Evolutionary conservation across 108 stramenopile genomes (phyloP).

Genomic region (Cyclotella choctawhatcheeana): DNA sequence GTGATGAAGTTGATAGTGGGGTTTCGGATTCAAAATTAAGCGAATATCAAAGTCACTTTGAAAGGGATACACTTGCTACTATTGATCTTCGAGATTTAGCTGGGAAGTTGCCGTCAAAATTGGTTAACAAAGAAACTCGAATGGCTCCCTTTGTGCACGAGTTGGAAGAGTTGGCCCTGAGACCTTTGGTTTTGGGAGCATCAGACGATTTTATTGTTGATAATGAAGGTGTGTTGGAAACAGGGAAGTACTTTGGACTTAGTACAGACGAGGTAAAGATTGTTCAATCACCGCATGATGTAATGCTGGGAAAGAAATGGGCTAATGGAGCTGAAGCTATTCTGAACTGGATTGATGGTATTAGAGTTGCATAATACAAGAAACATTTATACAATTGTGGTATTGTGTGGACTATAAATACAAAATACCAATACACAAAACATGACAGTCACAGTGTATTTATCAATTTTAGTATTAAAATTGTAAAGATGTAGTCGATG

Average conservation of each 20-base stretch:
- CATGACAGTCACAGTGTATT: neutral
- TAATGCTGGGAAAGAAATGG: conserved; percentile 62
- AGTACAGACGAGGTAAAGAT: conserved; percentile 15
- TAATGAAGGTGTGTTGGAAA: conserved; percentile 53
- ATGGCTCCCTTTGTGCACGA: conserved; percentile 44
- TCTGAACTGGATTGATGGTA: conserved; percentile 25
- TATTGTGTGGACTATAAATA: too few relatives aligned
- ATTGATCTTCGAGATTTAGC: conserved; percentile 55
- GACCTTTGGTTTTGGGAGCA: conserved; percentile 55
- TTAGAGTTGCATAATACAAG: neutral
- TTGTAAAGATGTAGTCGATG: conserved; percentile 57
- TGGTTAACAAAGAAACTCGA: conserved; percentile 30
- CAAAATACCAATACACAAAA: too few relatives aligned
- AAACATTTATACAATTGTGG: too few relatives aligned
- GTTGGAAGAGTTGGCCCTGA: conserved; percentile 33
- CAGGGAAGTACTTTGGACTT: conserved; percentile 48
- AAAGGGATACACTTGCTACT: conserved; percentile 45
- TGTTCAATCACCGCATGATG: conserved; percentile 60
- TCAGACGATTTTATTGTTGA: conserved; percentile 61
- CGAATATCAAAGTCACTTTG: conserved; percentile 52
- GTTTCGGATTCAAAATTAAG: conserved; percentile 60
- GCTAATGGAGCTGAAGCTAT: conserved; percentile 51
- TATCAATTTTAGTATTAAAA: conserved; percentile 37
- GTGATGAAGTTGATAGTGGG: conserved; percentile 47
- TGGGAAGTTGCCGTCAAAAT: conserved; percentile 39